A percentile compares a stretch with the other conserved stretches of the same genome.
Evolutionary conservation across 2,329 filamentous ascomycete species (phyloP).

Genomic region (Colletotrichum orchidophilum): DNA sequence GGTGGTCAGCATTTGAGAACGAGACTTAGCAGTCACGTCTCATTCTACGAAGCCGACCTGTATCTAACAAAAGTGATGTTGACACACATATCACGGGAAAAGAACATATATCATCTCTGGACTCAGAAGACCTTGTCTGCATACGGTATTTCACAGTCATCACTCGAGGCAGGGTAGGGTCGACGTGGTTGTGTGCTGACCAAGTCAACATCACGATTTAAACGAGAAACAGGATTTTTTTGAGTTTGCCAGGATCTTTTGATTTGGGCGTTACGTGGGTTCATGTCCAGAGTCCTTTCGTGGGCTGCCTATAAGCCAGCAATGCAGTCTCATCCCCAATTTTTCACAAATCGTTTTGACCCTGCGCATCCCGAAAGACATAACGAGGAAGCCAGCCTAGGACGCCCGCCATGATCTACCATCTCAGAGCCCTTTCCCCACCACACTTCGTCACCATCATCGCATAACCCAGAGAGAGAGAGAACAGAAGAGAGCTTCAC

Average conservation of each 20-base stretch:
- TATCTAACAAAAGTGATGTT: not conserved
- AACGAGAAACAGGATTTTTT: conserved; percentile 34
- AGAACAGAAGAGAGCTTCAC: conserved; percentile 30
- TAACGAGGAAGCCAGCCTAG: conserved; percentile 58
- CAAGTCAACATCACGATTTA: conserved; percentile 7
- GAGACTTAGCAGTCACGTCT: not conserved
- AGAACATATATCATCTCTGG: not conserved
- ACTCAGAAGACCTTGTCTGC: not conserved
- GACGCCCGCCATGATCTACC: conserved; percentile 58
- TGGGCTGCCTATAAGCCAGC: conserved; percentile 49
- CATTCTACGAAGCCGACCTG: not conserved
- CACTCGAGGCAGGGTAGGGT: not conserved
- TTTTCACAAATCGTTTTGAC: conserved; percentile 37
- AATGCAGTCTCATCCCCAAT: conserved; percentile 39
- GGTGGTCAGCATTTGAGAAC: not conserved
- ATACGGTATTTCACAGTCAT: not conserved
- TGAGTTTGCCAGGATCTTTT: conserved; percentile 39
- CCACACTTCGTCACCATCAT: conserved; percentile 29
- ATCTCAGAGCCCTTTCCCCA: conserved; percentile 37
- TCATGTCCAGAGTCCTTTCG: conserved; percentile 50
- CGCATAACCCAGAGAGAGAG: conserved; percentile 34
- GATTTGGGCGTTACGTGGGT: conserved; percentile 46
- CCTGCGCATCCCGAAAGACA: conserved; percentile 53
- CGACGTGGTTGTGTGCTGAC: not conserved
- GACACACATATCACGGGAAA: not conserved